Evolutionary conservation across 805 yeast genomes (phyloP), one percentile per base, ranked within the genome.

Genomic region (Kuraishia ogatae): DNA sequence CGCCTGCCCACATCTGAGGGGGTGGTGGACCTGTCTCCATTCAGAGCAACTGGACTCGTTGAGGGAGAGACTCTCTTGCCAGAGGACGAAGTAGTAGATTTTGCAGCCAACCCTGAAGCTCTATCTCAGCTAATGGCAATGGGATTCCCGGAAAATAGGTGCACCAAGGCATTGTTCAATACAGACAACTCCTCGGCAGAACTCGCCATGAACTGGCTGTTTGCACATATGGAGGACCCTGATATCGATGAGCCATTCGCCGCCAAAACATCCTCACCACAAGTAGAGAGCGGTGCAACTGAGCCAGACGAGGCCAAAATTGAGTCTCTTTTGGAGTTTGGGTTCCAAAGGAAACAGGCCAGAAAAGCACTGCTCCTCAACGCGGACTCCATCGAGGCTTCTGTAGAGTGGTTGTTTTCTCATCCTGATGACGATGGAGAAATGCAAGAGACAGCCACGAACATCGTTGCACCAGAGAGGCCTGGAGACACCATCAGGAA

Each of bases 401-500:
- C 98, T 2, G 87, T 91, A 3, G 97, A 91, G 57, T 94, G 98
- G 98, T 77, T 94, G 6, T 94, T 94, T 65, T 71, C 72, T 23
- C 80, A 93, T 64, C 89, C 96, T 11, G 87, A 87, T 58, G 96
- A 87, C 67, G 80, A 83, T 61, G 96, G 92, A 2, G 76, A 68
- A 6, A 60, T 85, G 2, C 62, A 59, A 10, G 65, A 58, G 4
- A 58, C 55, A 21, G 17, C n/a, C 51, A 50, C 23, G 7, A 58
- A 55, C 23, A 22, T 8, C 51, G 50, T 23, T 19, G 52, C 23
- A 24, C 50, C 49, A 22, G 54, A 43, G 20, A 2, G 11, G 35
- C 51, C 28, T 10, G 17, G 13, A 5, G 60, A 62, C 13, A 50
- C 56, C 0, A 47, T 54, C 19, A 55, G 26, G 4, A 57, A 55